These are phyloP conservation scores for Arabidopsis lyrata DNA, from an alignment of 441 rosid genomes.

Conservation along the genomic window DNA sequence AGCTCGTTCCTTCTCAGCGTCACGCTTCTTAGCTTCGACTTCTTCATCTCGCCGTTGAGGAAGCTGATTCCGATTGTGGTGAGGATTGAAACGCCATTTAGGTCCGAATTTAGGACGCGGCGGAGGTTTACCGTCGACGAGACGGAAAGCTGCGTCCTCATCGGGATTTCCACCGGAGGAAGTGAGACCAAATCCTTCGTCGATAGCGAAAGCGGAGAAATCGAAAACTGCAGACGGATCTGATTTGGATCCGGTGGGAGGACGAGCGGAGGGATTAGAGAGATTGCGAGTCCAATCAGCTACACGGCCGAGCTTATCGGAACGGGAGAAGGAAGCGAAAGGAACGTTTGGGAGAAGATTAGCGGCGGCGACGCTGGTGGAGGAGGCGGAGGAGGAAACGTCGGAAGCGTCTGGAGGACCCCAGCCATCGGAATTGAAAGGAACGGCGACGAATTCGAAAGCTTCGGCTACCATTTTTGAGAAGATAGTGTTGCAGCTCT, in stretches of 20 bases:
- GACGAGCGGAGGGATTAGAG: constrained; percentile 52
- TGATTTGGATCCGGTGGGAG: constrained; percentile 46
- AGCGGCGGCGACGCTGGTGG: constrained; percentile 47
- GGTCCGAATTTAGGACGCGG: constrained; percentile 85
- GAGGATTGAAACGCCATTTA: constrained; percentile 78
- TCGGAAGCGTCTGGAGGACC: constrained; percentile 74
- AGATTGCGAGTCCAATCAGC: constrained; percentile 82
- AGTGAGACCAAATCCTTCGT: constrained; percentile 62
- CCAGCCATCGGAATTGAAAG: constrained; percentile 91
- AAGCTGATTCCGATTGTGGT: constrained; percentile 63
- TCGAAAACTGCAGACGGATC: constrained; percentile 64
- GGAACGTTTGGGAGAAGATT: constrained; percentile 66
- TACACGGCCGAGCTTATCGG: constrained; percentile 86
- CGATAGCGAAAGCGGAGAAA: constrained; percentile 60
- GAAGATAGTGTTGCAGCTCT: constrained; percentile 25
- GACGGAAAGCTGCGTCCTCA: constrained; percentile 78
- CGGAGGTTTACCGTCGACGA: constrained; percentile 84
- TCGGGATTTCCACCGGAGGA: constrained; percentile 52
- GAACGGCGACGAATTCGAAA: constrained; percentile 67
- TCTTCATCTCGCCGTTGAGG: constrained; percentile 92
- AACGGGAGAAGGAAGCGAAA: constrained; percentile 81
- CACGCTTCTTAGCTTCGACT: constrained; percentile 79
- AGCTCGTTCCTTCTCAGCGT: constrained; percentile 87
- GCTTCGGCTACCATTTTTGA: constrained; percentile 49
- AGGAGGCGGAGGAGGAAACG: constrained; percentile 40